Conservation (phyloP, 306 rosid genomes). For the Hippophae gyantsensis region DNA sequence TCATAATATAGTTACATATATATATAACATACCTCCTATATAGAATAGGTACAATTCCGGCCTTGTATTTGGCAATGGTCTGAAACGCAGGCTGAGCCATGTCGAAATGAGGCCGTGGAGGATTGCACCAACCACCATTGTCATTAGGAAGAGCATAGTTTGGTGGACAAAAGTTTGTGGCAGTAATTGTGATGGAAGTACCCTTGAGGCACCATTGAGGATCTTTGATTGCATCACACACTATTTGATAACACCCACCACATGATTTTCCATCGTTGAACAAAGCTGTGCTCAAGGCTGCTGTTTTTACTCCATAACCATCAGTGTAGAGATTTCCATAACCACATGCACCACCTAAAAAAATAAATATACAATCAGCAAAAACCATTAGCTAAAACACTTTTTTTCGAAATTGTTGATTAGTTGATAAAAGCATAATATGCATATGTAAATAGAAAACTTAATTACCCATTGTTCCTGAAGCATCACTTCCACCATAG, state of each 20-base stretch:
- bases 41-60: slow-evolving; percentile 42
- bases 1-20: no score
- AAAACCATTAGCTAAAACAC: not conserved
- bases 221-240: slow-evolving; percentile 33
- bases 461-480: slow-evolving; percentile 50
- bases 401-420: not conserved
- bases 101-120: slow-evolving; percentile 57
- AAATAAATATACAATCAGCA: no score
- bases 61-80: slow-evolving; percentile 43
- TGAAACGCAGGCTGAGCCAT: slow-evolving; percentile 52
- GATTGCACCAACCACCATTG: slow-evolving; percentile 65
- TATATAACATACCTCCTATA: slow-evolving; percentile 30
- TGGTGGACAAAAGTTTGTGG: slow-evolving; percentile 73
- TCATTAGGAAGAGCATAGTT: slow-evolving; percentile 35
- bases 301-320: slow-evolving; percentile 52
- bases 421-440: not conserved
- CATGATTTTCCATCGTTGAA: slow-evolving; percentile 52
- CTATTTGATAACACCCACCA: slow-evolving; percentile 58
- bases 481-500: slow-evolving; percentile 66
- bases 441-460: not conserved
- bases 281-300: slow-evolving; percentile 57
- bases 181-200: slow-evolving; percentile 45
- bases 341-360: slow-evolving; percentile 66
- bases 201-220: slow-evolving; percentile 59
- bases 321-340: slow-evolving; percentile 43